Conservation (phyloP, 768 basidiomycete genomes). For the Boletus coccyginus region DNA sequence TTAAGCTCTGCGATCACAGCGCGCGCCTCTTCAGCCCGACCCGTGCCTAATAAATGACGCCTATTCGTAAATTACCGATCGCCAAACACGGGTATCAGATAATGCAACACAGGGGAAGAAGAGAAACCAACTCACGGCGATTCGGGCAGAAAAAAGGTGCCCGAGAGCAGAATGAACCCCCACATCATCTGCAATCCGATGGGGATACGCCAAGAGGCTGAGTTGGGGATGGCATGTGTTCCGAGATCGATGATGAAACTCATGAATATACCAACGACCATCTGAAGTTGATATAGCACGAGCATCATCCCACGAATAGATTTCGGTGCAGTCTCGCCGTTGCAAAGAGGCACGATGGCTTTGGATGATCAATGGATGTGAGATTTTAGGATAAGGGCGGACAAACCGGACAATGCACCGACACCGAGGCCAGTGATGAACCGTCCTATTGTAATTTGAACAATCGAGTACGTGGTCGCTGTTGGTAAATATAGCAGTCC, state of each 20-base stretch:
- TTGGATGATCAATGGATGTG: not conserved
- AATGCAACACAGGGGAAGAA: not conserved
- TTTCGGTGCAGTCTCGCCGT: slow-evolving; percentile 76
- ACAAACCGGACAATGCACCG: slow-evolving; percentile 11
- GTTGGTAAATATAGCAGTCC: slow-evolving; percentile 14
- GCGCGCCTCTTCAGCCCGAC: slow-evolving; percentile 3
- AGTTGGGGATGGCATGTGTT: slow-evolving; percentile 11
- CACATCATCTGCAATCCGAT: slow-evolving; percentile 13
- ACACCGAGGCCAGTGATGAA: slow-evolving; percentile 16
- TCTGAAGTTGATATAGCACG: slow-evolving; percentile 74
- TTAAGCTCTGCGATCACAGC: slow-evolving; percentile 15
- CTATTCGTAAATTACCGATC: slow-evolving; percentile 1
- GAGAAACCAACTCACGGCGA: slow-evolving; percentile 7
- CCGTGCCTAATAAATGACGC: slow-evolving; percentile 5
- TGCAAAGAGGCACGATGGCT: slow-evolving; percentile 66
- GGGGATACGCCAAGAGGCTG: slow-evolving; percentile 14
- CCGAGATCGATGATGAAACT: slow-evolving; percentile 59
- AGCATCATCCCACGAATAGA: slow-evolving; percentile 67
- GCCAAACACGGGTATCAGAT: not conserved
- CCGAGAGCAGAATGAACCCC: slow-evolving; percentile 10
- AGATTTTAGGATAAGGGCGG: not conserved
- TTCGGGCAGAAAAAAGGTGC: slow-evolving; percentile 13
- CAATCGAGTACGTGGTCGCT: slow-evolving; percentile 10
- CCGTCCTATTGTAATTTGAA: slow-evolving; percentile 12
- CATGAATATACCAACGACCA: slow-evolving; percentile 67